Percentiles rank a stretch among this genome's conserved stretches.
Conservation (phyloP, 192 early-diverging fungal genomes). For the Gamsiella multidivaricata region DNA sequence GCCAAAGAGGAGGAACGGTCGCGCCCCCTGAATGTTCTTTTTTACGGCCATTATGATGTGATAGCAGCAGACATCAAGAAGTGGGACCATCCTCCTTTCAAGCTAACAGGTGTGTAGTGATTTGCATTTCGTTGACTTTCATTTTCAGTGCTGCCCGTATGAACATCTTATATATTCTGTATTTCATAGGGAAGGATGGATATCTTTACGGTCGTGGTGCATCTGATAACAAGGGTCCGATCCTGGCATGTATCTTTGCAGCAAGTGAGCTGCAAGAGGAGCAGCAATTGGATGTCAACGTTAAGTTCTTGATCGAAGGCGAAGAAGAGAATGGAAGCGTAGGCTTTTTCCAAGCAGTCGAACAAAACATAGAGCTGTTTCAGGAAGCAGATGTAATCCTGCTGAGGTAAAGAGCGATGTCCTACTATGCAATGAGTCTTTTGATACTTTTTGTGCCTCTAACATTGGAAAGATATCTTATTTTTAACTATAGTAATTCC, state of each 20-base stretch:
- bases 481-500: slow-evolving; percentile 64
- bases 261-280: slow-evolving; percentile 72
- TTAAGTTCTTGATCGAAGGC: slow-evolving; percentile 82
- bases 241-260: slow-evolving; percentile 78
- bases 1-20: slow-evolving; percentile 2
- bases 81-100: slow-evolving; percentile 77
- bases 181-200: slow-evolving; percentile 67
- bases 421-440: too few relatives aligned
- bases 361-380: slow-evolving; percentile 62
- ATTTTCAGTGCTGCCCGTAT: too few relatives aligned
- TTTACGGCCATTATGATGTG: slow-evolving; percentile 88
- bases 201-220: slow-evolving; percentile 83
- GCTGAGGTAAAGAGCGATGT: slow-evolving; percentile 52
- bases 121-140: background rate
- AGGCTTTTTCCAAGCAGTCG: slow-evolving; percentile 72
- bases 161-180: background rate
- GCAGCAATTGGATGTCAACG: slow-evolving; percentile 67
- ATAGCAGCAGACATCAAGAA: slow-evolving; percentile 75
- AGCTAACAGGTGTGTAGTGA: slow-evolving; percentile 59
- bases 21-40: slow-evolving; percentile 59
- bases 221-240: slow-evolving; percentile 86
- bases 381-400: slow-evolving; percentile 65
- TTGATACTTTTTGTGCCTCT: too few relatives aligned
- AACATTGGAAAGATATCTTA: background rate
- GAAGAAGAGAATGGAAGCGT: slow-evolving; percentile 83